Conservation (phyloP, 345 rosid genomes). For the Mallotus nudiflorus region DNA sequence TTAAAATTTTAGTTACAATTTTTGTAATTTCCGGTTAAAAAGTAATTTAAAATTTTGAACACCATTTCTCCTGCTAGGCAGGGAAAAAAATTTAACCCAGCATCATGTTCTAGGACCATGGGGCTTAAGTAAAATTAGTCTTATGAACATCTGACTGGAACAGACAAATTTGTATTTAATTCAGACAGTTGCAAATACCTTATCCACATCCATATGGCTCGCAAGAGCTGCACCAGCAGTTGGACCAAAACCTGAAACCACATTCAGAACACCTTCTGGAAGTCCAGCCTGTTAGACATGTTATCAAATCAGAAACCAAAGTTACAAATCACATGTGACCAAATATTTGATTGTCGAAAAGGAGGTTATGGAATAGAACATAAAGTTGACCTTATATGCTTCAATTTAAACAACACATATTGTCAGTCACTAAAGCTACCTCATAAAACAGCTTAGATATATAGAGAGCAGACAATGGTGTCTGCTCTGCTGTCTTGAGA, state of each 20-base stretch:
- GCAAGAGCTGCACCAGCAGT: slow-evolving; percentile 90
- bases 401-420: not conserved
- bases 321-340: not conserved
- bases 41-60: too few species aligned
- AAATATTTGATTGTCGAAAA: not conserved
- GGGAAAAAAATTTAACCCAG: not conserved
- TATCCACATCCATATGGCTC: slow-evolving; percentile 89
- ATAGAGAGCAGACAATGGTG: slow-evolving; percentile 78
- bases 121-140: not conserved
- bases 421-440: slow-evolving; percentile 39
- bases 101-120: not conserved
- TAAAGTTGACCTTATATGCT: not conserved
- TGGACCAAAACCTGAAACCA: slow-evolving; percentile 84
- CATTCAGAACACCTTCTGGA: slow-evolving; percentile 86
- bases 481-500: slow-evolving; percentile 89
- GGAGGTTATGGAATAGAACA: not conserved
- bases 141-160: not conserved
- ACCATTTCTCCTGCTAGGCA: too few species aligned
- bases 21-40: too few species aligned
- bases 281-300: slow-evolving; percentile 71
- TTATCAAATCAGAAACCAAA: slow-evolving; percentile 6
- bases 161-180: not conserved
- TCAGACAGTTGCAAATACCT: slow-evolving; percentile 42
- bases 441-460: slow-evolving; percentile 65
- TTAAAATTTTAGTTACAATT: too few species aligned